phyloP scores from a whole-genome alignment of 1,284 basidiomycete genomes.

The Sanghuangporus weigelae region DNA sequence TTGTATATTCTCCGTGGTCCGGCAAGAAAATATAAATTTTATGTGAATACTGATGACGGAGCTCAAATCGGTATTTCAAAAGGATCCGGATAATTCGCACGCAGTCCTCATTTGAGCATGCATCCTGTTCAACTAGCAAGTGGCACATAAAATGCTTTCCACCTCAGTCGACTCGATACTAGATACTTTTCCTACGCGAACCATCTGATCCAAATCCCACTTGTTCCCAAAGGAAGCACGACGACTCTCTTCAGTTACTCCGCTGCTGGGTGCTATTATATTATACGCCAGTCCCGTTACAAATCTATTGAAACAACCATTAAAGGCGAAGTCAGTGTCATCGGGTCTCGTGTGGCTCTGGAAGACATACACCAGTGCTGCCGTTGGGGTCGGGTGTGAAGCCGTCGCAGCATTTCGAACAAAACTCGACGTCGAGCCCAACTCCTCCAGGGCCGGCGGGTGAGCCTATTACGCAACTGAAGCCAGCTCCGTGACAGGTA shows the following conservation, averaged over 20 bases:
- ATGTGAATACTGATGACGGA: too few relatives aligned
- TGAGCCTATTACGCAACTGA: background rate
- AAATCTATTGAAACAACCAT: background rate
- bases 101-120: too few relatives aligned
- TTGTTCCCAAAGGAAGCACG: too few relatives aligned
- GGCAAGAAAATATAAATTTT: background rate
- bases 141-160: too few relatives aligned
- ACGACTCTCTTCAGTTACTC: background rate
- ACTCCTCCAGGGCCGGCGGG: background rate
- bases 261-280: background rate
- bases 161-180: too few relatives aligned
- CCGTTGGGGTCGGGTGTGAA: background rate
- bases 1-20: too few relatives aligned
- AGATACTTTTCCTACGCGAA: too few relatives aligned
- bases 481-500: background rate
- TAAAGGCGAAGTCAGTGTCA: background rate
- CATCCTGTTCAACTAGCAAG: too few relatives aligned
- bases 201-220: too few relatives aligned
- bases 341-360: background rate
- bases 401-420: background rate
- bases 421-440: background rate
- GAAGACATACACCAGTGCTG: background rate
- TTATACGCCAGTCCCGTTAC: background rate
- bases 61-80: too few relatives aligned
- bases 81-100: too few relatives aligned